Base-by-base conservation (phyloP, 768 basidiomycete genomes). In the Boletus fagicola region DNA sequence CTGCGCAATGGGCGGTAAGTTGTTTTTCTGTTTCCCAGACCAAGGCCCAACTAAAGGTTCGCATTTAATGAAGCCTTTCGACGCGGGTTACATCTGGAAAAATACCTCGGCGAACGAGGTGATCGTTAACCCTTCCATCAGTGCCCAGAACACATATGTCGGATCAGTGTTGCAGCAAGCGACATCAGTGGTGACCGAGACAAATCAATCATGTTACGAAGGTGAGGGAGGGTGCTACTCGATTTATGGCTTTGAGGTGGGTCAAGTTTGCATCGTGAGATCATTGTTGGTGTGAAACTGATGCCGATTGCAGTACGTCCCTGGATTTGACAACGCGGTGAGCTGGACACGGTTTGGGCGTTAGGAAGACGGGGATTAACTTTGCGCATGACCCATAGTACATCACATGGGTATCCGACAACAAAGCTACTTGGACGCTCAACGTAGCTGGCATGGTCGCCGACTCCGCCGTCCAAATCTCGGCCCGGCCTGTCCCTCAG, bases 401-500 rank as follows among this genome's bases (percentile, higher is more conserved):
- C 66, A 92, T 95, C 63, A 83, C 90, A 3, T 96, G 94, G 94
- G 76, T 94, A 56, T 79, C 84, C 54, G 78, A 86, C 62, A 82
- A 83, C 68, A 76, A 83, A 62, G 66, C 79, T 26, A 75, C 86
- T 10, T 94, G 94, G 94, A 92, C 88, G 5, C 67, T 95, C 53
- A 80, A 82, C 50, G 87, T 78, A 22, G 77, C 81, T 4, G 91
- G 86, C 1, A 69, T 94, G 69, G 88, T 75, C 0, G 75, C 87
- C 11, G 86, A 95, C 68, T 33, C 77, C 5, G 64, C 65, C 35
- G 83, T 81, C 1, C 66, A 88, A 56, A 87, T 95, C 36, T 79
- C 82, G 16, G 75, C 78, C 28, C 77, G 94, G 35, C 83, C 88
- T 3, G 74, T 96, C 13, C 78, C 94, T 0, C 82, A 85, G 60